Percentiles rank a stretch among this genome's conserved stretches.
Evolutionary conservation across 345 rosid genomes (phyloP).

Genomic region (Gossypium arboreum): DNA sequence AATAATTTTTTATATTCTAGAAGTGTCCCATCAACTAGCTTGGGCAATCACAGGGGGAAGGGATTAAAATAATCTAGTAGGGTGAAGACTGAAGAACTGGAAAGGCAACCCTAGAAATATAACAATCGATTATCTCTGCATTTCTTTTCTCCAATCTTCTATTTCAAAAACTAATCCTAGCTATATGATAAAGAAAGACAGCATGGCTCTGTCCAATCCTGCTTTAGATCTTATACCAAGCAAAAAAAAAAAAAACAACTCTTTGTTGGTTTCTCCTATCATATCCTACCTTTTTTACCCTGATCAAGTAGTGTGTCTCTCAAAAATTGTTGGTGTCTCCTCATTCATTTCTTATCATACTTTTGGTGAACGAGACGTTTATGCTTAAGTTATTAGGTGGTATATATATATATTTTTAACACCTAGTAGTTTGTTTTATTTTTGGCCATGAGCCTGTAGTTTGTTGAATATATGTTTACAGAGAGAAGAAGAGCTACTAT

Average conservation of each 20-base stretch:
- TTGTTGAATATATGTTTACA: constrained; percentile 26
- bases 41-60: not conserved
- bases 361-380: not conserved
- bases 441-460: not conserved
- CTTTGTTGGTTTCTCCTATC: not conserved
- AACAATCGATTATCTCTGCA: not conserved
- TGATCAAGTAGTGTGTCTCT: not conserved
- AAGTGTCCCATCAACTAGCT: not conserved
- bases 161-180: not conserved
- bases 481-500: constrained; percentile 94
- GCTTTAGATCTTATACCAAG: not conserved
- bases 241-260: not conserved
- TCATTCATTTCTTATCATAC: not conserved
- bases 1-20: not conserved
- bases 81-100: not conserved
- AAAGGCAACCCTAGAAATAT: not conserved
- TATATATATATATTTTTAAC: no score
- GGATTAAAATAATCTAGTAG: not conserved
- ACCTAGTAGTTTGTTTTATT: not conserved
- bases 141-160: not conserved
- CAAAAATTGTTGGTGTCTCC: not conserved
- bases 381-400: not conserved
- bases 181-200: not conserved
- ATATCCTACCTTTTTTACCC: not conserved
- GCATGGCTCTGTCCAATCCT: not conserved